These are phyloP conservation scores for Penicillium sp. DNA, from an alignment of 2,329 filamentous ascomycete genomes.

Conservation along the genomic window DNA sequence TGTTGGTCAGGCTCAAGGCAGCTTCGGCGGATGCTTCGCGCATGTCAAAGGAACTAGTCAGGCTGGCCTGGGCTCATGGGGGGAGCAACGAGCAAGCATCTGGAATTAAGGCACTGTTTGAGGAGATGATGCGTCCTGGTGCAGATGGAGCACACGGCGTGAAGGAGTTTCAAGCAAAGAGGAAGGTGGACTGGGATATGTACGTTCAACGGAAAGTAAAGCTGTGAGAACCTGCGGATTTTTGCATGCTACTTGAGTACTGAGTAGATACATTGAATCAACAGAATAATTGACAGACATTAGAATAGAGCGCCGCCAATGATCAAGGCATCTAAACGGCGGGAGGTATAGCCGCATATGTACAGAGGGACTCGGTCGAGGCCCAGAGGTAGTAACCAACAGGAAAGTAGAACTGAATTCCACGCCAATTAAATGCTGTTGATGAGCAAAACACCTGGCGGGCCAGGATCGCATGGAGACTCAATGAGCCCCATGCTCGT, in stretches of 20 bases:
- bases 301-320: slow-evolving; percentile 6
- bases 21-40: slow-evolving; percentile 33
- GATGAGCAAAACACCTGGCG: slow-evolving; percentile 16
- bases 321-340: slow-evolving; percentile 1
- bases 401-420: slow-evolving; percentile 7
- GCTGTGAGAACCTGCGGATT: not conserved
- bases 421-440: slow-evolving; percentile 29
- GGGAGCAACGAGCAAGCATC: slow-evolving; percentile 17
- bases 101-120: slow-evolving; percentile 27
- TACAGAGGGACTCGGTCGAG: slow-evolving; percentile 5
- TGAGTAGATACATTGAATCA: too few species aligned
- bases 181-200: slow-evolving; percentile 28
- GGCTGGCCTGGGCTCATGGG: slow-evolving; percentile 28
- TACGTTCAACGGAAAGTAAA: slow-evolving; percentile 10
- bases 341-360: slow-evolving; percentile 1
- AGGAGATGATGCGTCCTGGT: slow-evolving; percentile 31
- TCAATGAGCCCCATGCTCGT: slow-evolving; percentile 23
- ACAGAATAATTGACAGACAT: not conserved
- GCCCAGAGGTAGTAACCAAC: slow-evolving; percentile 8
- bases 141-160: slow-evolving; percentile 25
- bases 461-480: slow-evolving; percentile 16
- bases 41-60: slow-evolving; percentile 39
- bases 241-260: not conserved
- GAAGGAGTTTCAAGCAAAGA: slow-evolving; percentile 24
- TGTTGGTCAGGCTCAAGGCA: slow-evolving; percentile 23